Evolutionary conservation across 1,284 basidiomycete species (phyloP).

Genomic region (Mycena sp.): DNA sequence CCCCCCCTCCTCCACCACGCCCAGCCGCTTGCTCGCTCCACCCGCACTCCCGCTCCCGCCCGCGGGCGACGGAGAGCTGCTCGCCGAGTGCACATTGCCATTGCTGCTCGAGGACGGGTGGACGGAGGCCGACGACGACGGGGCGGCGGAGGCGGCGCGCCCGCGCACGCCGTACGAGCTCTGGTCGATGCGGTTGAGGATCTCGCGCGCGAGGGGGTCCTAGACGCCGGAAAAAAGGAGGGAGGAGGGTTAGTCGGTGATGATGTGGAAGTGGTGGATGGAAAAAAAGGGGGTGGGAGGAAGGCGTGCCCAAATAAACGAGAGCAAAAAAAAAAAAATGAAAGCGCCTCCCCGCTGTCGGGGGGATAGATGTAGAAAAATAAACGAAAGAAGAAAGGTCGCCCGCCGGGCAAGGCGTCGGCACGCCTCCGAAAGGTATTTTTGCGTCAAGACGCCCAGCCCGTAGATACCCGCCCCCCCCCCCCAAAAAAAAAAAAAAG

Average conservation of each 20-base stretch:
- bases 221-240: conserved; percentile 38
- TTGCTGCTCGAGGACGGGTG: neutral
- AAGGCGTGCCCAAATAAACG: too few relatives aligned
- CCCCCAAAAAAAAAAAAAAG: too few relatives aligned
- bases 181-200: conserved; percentile 78
- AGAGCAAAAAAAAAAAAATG: too few relatives aligned
- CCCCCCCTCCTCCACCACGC: conserved; percentile 39
- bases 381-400: too few relatives aligned
- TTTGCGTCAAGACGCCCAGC: too few relatives aligned
- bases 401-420: too few relatives aligned
- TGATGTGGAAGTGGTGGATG: too few relatives aligned
- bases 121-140: neutral
- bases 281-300: too few relatives aligned
- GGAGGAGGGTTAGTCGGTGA: neutral
- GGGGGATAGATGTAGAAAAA: too few relatives aligned
- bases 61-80: neutral
- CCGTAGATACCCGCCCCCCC: too few relatives aligned
- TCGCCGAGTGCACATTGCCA: neutral
- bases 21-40: conserved; percentile 52
- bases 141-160: neutral
- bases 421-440: too few relatives aligned
- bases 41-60: conserved; percentile 3
- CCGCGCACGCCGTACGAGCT: conserved; percentile 67
- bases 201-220: conserved; percentile 79
- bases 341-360: too few relatives aligned